phyloP scores from a whole-genome alignment of 306 rosid species.

The Vigna angularis region DNA sequence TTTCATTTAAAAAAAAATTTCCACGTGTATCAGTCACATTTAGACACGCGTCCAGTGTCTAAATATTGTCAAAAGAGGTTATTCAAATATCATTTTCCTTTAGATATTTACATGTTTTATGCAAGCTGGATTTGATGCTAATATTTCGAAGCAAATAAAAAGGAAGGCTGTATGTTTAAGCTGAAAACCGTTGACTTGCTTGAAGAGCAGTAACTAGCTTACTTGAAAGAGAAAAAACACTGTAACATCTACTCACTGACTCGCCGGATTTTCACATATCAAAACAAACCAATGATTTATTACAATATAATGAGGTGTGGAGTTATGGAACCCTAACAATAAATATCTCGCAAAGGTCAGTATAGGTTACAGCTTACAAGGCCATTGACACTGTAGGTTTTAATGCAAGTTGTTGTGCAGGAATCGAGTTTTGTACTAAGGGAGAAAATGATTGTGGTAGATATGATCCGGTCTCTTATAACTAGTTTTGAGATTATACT shows the following conservation, averaged over 20 bases:
- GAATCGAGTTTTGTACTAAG: constrained; percentile 40
- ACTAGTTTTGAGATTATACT: neutral
- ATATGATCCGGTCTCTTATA: neutral
- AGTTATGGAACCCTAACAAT: neutral
- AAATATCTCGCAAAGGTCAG: constrained; percentile 18
- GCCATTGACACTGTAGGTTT: constrained; percentile 25
- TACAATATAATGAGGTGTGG: constrained; percentile 6
- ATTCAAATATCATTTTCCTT: too few species aligned
- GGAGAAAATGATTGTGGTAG: neutral
- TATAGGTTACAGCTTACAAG: constrained; percentile 34
- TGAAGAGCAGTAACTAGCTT: too few species aligned
- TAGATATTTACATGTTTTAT: neutral
- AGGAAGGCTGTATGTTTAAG: neutral
- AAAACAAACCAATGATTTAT: too few species aligned
- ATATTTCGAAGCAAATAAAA: neutral
- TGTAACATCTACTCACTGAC: too few species aligned
- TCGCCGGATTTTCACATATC: too few species aligned
- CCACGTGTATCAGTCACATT: too few species aligned
- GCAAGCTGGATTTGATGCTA: neutral
- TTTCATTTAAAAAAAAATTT: too few species aligned
- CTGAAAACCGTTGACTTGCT: too few species aligned
- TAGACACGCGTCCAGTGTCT: too few species aligned
- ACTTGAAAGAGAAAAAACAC: too few species aligned
- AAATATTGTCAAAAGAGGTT: too few species aligned
- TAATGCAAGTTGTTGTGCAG: constrained; percentile 33